These are phyloP conservation scores for Colletotrichum ledebouriae DNA, from an alignment of 2,329 filamentous ascomycete species.

Conservation along the genomic window DNA sequence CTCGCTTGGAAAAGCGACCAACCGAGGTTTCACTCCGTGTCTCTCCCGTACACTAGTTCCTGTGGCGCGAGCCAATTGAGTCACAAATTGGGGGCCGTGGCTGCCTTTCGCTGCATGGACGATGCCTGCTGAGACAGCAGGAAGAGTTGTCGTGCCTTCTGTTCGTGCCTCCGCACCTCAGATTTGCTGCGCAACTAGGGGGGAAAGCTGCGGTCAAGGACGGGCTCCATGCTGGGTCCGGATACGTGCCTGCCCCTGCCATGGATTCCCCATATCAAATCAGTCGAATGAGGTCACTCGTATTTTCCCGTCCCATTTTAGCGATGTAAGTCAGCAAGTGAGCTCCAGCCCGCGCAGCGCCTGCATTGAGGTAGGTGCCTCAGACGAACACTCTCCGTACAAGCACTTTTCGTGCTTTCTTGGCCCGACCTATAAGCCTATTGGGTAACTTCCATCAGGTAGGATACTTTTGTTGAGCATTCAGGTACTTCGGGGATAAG, in stretches of 20 bases:
- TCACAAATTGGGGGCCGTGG: background rate
- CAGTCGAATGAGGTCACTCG: conserved; percentile 33
- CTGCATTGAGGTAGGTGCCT: background rate
- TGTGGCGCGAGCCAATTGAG: conserved; percentile 13
- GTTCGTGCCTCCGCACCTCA: no score
- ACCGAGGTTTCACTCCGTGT: background rate
- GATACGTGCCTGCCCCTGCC: conserved; percentile 1
- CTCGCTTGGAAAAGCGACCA: no score
- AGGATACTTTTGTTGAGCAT: no score
- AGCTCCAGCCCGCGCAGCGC: conserved; percentile 1
- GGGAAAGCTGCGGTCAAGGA: background rate
- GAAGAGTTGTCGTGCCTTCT: no score
- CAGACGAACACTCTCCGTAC: conserved; percentile 1
- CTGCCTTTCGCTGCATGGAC: conserved; percentile 5
- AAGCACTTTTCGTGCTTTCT: background rate
- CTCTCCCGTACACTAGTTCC: conserved; percentile 1
- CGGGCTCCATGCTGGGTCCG: no score
- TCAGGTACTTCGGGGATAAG: no score
- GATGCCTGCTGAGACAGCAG: conserved; percentile 13
- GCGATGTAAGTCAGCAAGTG: conserved; percentile 17
- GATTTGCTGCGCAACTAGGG: no score
- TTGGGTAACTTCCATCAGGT: no score
- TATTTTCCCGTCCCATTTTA: conserved; percentile 8
- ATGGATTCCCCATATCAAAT: conserved; percentile 19
- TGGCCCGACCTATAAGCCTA: no score